These are phyloP conservation scores for Echinochloa phyllopogon DNA, from an alignment of 176 grass and related monocot species.

Conservation along the genomic window DNA sequence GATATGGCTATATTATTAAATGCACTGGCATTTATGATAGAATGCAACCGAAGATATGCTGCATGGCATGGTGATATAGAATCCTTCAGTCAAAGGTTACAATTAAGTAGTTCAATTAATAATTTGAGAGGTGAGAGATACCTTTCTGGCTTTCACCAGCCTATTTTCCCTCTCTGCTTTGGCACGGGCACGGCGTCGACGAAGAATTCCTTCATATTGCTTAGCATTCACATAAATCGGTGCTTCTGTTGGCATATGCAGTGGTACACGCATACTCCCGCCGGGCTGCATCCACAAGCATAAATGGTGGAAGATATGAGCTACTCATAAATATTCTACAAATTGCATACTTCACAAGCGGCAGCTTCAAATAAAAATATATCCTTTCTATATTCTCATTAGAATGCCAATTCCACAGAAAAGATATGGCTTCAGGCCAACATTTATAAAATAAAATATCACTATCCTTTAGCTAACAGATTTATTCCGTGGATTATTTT, in stretches of 20 bases:
- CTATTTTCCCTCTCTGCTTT: constrained; percentile 75
- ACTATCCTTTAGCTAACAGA: neutral
- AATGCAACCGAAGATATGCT: neutral
- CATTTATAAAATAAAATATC: constrained; percentile 20
- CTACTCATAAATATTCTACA: neutral
- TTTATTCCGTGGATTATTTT: neutral
- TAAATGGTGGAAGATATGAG: constrained; percentile 35
- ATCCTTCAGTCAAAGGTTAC: neutral
- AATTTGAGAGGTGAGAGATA: constrained; percentile 29
- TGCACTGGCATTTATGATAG: neutral
- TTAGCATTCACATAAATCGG: constrained; percentile 93
- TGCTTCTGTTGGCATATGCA: constrained; percentile 71
- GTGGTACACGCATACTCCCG: constrained; percentile 69
- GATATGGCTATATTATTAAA: constrained; percentile 63
- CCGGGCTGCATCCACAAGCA: constrained; percentile 57
- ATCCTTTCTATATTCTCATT: neutral
- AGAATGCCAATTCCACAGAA: neutral
- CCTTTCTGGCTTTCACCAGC: constrained; percentile 79
- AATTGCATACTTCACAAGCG: constrained; percentile 3
- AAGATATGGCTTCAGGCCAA: neutral
- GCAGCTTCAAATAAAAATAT: constrained; percentile 15
- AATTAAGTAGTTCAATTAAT: neutral
- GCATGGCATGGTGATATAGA: neutral
- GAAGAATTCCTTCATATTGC: constrained; percentile 85
- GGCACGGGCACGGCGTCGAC: constrained; percentile 79